Evolutionary conservation across 148 eudicot species (phyloP).

Genomic region (Silene conica): DNA sequence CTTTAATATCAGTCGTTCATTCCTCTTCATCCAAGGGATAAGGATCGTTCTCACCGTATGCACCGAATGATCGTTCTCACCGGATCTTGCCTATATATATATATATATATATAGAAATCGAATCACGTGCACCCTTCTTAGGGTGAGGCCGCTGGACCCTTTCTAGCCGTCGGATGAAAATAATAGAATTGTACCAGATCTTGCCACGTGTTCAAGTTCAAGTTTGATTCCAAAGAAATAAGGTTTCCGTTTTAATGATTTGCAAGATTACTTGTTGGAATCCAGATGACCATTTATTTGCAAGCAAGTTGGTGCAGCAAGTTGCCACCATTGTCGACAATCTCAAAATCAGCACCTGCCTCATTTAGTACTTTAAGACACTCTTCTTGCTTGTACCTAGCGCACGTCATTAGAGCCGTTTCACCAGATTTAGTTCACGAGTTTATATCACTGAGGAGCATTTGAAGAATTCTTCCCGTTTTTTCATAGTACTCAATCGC

Average conservation of each 20-base stretch:
- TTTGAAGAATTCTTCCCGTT: constrained; percentile 60
- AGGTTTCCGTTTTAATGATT: constrained; percentile 35
- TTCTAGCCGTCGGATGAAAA: no score
- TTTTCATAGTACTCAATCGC: constrained; percentile 85
- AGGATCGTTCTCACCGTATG: no score
- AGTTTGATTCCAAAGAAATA: no score
- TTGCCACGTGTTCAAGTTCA: no score
- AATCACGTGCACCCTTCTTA: no score
- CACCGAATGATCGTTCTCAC: no score
- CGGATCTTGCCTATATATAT: no score
- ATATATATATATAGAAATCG: no score
- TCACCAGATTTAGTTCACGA: constrained; percentile 58
- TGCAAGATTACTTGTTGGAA: constrained; percentile 50
- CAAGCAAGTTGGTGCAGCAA: constrained; percentile 48
- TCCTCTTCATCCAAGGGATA: no score
- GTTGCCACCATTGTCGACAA: constrained; percentile 44
- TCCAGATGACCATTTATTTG: constrained; percentile 43
- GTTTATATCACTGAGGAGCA: constrained; percentile 73
- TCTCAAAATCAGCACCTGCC: constrained; percentile 81
- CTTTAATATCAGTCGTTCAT: no score
- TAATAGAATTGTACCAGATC: no score
- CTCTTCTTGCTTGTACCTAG: constrained; percentile 48
- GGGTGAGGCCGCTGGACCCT: no score
- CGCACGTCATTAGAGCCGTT: constrained; percentile 65
- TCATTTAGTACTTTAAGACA: constrained; percentile 49